phyloP scores from a whole-genome alignment of 2,329 filamentous ascomycete genomes.

The Phialocephala subalpina region DNA sequence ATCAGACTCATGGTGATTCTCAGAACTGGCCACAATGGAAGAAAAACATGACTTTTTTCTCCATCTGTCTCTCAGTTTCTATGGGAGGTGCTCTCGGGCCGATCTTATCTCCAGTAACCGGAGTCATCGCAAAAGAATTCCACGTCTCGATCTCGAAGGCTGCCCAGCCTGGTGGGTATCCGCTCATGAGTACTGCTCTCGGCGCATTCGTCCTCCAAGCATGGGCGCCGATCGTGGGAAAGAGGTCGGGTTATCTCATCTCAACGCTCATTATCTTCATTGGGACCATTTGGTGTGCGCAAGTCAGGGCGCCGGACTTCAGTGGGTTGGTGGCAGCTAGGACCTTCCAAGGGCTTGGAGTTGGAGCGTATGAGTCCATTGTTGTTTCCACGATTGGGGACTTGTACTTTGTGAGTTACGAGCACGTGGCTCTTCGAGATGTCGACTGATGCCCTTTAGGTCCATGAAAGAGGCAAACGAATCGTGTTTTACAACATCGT shows the following conservation, averaged over 20 bases:
- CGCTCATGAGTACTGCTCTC: conserved; percentile 4
- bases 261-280: conserved; percentile 1
- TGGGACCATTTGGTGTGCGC: conserved; percentile 1
- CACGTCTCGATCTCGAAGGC: neutral
- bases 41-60: conserved; percentile 6
- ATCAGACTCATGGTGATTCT: neutral
- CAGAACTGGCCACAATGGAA: conserved; percentile 10
- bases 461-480: conserved; percentile 10
- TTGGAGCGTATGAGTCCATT: conserved; percentile 8
- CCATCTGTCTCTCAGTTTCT: neutral
- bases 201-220: neutral
- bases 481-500: conserved; percentile 9
- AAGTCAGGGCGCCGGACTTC: neutral
- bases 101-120: conserved; percentile 1
- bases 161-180: conserved; percentile 6
- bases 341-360: conserved; percentile 4
- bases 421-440: too few relatives aligned
- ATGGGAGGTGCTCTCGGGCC: conserved; percentile 9
- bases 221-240: neutral
- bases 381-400: conserved; percentile 9
- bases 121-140: conserved; percentile 4
- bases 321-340: neutral
- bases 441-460: neutral
- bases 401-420: conserved; percentile 12
- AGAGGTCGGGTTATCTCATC: conserved; percentile 4